These are phyloP conservation scores for Talaromyces wortmannii DNA, from an alignment of 495 filamentous ascomycete genomes.

Conservation along the genomic window DNA sequence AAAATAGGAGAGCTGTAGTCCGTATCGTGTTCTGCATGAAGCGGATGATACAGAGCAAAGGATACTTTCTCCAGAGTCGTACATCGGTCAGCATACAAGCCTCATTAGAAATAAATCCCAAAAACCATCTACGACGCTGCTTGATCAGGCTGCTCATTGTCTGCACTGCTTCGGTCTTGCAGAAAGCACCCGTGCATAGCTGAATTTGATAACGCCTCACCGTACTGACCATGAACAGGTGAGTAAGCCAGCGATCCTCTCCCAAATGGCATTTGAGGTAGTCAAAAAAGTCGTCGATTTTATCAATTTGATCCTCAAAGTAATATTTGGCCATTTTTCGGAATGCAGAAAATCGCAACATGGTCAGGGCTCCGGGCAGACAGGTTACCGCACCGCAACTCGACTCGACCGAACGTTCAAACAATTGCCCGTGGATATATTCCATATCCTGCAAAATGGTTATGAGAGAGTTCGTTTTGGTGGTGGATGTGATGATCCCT, in stretches of 20 bases:
- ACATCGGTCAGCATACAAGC: slow-evolving; percentile 97
- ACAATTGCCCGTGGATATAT: slow-evolving; percentile 95
- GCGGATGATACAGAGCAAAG: slow-evolving; percentile 78
- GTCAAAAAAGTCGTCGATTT: slow-evolving; percentile 94
- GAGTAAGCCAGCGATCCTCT: slow-evolving; percentile 95
- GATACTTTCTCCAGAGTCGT: slow-evolving; percentile 86
- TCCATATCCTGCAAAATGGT: slow-evolving; percentile 97
- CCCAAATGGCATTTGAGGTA: slow-evolving; percentile 94
- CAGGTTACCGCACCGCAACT: slow-evolving; percentile 94
- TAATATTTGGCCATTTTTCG: slow-evolving; percentile 98
- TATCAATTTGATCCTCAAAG: slow-evolving; percentile 94
- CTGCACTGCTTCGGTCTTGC: slow-evolving; percentile 96
- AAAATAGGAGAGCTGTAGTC: slow-evolving; percentile 91
- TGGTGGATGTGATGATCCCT: slow-evolving; percentile 93
- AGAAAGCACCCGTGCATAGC: slow-evolving; percentile 95
- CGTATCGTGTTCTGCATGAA: slow-evolving; percentile 97
- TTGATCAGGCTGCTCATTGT: slow-evolving; percentile 82
- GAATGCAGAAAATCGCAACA: slow-evolving; percentile 94
- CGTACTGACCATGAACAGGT: slow-evolving; percentile 98
- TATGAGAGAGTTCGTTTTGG: slow-evolving; percentile 79
- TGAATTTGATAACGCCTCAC: slow-evolving; percentile 91
- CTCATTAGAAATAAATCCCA: slow-evolving; percentile 97
- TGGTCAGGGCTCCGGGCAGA: slow-evolving; percentile 89
- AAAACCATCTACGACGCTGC: slow-evolving; percentile 93
- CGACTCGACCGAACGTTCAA: slow-evolving; percentile 94